Percentiles rank a stretch among this genome's conserved stretches.
Conservation (phyloP, 345 rosid species). For the Eutrema heterophyllum region DNA sequence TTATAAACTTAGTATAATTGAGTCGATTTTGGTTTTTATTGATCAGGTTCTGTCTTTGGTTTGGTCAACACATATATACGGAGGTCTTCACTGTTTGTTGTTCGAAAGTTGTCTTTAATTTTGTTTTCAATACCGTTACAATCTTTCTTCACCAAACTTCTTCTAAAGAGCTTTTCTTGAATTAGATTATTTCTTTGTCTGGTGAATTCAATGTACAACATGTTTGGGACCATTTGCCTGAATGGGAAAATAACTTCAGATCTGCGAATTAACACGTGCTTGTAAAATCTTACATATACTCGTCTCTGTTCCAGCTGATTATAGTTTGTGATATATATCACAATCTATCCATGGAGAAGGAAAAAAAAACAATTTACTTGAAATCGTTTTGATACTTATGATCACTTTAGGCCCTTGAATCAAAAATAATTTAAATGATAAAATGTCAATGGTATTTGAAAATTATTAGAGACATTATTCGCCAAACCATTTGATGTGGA, state of each 20-base stretch:
- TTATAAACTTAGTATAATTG: not conserved
- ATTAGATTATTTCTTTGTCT: not conserved
- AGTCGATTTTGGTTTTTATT: not conserved
- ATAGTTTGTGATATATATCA: not conserved
- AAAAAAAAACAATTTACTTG: too few relatives aligned
- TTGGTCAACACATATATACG: not conserved
- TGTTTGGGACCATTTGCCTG: conserved; percentile 18
- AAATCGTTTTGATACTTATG: not conserved
- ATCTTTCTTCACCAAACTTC: not conserved
- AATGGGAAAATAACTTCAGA: not conserved
- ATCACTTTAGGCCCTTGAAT: not conserved
- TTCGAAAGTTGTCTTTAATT: not conserved
- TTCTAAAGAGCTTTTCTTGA: not conserved
- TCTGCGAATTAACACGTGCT: conserved; percentile 1
- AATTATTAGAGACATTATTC: too few relatives aligned
- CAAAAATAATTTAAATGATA: not conserved
- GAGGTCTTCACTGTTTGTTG: not conserved
- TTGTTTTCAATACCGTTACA: not conserved
- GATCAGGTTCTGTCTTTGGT: not conserved
- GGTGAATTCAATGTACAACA: conserved; percentile 7
- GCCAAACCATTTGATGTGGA: not conserved
- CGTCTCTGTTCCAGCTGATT: not conserved
- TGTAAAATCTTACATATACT: not conserved
- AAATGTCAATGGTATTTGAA: too few relatives aligned
- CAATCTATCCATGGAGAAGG: not conserved